These are phyloP conservation scores for Drosera capensis DNA, from an alignment of 148 eudicot species.

Conservation along the genomic window DNA sequence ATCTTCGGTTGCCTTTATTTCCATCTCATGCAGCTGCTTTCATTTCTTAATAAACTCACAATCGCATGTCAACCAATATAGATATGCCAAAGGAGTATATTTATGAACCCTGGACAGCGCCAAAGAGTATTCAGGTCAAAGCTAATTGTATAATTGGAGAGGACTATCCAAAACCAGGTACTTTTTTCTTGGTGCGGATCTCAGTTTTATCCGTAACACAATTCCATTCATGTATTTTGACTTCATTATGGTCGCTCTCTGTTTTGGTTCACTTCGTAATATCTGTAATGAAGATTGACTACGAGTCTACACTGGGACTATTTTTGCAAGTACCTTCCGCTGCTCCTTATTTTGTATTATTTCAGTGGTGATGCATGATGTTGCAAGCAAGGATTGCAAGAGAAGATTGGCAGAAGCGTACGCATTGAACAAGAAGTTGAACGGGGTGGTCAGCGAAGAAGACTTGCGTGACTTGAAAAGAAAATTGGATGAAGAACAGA, in stretches of 20 bases:
- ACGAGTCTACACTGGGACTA: background rate
- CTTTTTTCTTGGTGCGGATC: conserved; percentile 1
- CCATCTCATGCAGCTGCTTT: background rate
- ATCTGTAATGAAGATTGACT: background rate
- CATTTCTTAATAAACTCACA: background rate
- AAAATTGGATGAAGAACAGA: conserved; percentile 39
- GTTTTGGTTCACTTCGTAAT: too few relatives aligned
- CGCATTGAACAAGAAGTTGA: conserved; percentile 45
- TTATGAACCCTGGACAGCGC: conserved; percentile 96
- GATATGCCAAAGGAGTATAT: conserved; percentile 94
- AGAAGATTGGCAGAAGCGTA: conserved; percentile 65
- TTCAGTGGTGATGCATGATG: conserved; percentile 59
- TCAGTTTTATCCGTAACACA: background rate
- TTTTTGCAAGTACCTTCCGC: too few relatives aligned
- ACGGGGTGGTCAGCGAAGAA: conserved; percentile 44
- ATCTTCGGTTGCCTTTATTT: background rate
- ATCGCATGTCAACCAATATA: conserved; percentile 12
- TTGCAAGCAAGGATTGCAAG: conserved; percentile 84
- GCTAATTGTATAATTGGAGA: conserved; percentile 84
- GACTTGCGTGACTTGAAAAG: conserved; percentile 37
- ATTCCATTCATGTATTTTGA: background rate
- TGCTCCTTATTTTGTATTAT: background rate
- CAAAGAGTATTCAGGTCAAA: conserved; percentile 56
- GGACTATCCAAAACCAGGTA: conserved; percentile 87
- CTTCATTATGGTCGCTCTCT: background rate